These are phyloP conservation scores for Alectoria sarmentosa DNA, from an alignment of 495 filamentous ascomycete species.

Conservation along the genomic window DNA sequence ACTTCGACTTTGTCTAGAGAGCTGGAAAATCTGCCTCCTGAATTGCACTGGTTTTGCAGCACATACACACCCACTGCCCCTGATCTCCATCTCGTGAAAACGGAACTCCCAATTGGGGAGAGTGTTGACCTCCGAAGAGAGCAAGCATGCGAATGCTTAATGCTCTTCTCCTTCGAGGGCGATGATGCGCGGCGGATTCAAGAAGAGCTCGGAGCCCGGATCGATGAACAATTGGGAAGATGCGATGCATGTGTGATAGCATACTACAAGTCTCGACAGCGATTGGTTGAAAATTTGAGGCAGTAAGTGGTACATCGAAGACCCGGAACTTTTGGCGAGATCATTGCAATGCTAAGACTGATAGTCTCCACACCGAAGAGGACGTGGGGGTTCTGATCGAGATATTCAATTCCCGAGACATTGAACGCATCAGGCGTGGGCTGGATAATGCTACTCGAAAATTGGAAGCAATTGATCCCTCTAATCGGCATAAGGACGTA, in stretches of 20 bases:
- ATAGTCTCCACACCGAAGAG: constrained; percentile 53
- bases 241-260: constrained; percentile 76
- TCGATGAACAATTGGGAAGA: constrained; percentile 50
- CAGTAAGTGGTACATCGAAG: constrained; percentile 33
- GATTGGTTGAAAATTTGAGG: constrained; percentile 53
- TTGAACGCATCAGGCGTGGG: constrained; percentile 54
- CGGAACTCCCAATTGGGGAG: constrained; percentile 30
- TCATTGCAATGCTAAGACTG: constrained; percentile 8
- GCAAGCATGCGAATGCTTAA: constrained; percentile 54
- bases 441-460: constrained; percentile 42
- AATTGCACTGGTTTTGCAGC: constrained; percentile 27
- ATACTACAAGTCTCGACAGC: constrained; percentile 67
- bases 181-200: constrained; percentile 54
- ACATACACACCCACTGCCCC: neutral
- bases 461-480: constrained; percentile 42
- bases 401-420: constrained; percentile 51
- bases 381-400: constrained; percentile 50
- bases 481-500: constrained; percentile 41
- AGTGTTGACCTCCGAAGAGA: constrained; percentile 46
- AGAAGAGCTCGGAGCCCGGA: constrained; percentile 47
- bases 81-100: constrained; percentile 8
- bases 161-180: constrained; percentile 59
- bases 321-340: neutral
- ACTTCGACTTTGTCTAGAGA: constrained; percentile 11
- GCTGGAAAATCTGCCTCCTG: constrained; percentile 19